These are phyloP conservation scores for Pichia nanzhaoensis DNA, from an alignment of 805 yeast genomes.

Conservation along the genomic window DNA sequence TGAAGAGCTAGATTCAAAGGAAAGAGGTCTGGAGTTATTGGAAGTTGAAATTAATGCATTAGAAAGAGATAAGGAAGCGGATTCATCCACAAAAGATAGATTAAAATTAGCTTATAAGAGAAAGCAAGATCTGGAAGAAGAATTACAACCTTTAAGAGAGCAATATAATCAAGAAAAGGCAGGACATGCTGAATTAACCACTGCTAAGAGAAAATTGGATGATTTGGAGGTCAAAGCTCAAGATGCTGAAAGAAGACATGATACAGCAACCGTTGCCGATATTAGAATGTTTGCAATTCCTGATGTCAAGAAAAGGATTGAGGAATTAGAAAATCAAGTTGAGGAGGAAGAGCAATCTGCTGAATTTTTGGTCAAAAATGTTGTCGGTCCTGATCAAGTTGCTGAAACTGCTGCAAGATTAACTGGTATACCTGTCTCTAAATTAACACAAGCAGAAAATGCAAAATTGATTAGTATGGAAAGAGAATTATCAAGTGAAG, in stretches of 20 bases:
- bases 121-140: constrained; percentile 79
- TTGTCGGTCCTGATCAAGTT: constrained; percentile 68
- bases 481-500: constrained; percentile 67
- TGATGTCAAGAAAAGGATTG: constrained; percentile 72
- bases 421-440: constrained; percentile 94
- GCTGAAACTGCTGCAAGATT: constrained; percentile 96
- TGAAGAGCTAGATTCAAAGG: constrained; percentile 89
- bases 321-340: constrained; percentile 65
- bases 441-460: constrained; percentile 93
- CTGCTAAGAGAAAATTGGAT: constrained; percentile 84
- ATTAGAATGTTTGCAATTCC: constrained; percentile 96
- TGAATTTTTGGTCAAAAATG: constrained; percentile 72
- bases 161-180: constrained; percentile 80
- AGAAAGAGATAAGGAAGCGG: constrained; percentile 90
- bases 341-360: constrained; percentile 49
- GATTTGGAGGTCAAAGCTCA: constrained; percentile 88
- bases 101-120: constrained; percentile 69
- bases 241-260: constrained; percentile 97
- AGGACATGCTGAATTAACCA: constrained; percentile 85
- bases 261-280: constrained; percentile 91
- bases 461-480: constrained; percentile 93
- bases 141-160: constrained; percentile 76
- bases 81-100: constrained; percentile 77
- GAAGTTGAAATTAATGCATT: constrained; percentile 96
- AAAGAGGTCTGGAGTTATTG: constrained; percentile 82